These are phyloP conservation scores for Spizellomyces punctatus DNA, from an alignment of 192 early-diverging fungal genomes.

Conservation along the genomic window DNA sequence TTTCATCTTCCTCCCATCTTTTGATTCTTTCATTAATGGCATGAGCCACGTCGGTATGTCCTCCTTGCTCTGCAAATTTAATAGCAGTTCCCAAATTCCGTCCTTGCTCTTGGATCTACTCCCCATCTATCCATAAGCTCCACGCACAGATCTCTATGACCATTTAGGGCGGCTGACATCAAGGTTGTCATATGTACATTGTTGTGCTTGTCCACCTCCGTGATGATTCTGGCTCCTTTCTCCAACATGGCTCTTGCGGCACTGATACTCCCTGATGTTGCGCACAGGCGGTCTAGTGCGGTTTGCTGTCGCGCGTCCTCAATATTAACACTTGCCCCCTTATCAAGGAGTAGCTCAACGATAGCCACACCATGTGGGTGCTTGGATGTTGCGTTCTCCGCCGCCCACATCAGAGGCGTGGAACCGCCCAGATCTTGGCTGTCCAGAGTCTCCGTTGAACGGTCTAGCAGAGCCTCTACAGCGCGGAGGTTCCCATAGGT, in stretches of 20 bases:
- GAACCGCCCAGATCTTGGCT: constrained; percentile 46
- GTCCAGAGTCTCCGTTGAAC: constrained; percentile 21
- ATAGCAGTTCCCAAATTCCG: constrained; percentile 44
- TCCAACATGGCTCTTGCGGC: constrained; percentile 39
- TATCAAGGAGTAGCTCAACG: constrained; percentile 32
- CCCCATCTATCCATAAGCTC: constrained; percentile 50
- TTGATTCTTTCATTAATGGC: constrained; percentile 22
- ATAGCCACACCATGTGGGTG: constrained; percentile 42
- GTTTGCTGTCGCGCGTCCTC: constrained; percentile 45
- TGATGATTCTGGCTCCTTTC: constrained; percentile 37
- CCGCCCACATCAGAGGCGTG: constrained; percentile 56
- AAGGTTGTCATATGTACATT: constrained; percentile 40
- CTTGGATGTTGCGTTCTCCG: constrained; percentile 42
- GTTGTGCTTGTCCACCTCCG: constrained; percentile 27
- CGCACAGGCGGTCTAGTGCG: constrained; percentile 50
- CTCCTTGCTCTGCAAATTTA: constrained; percentile 32
- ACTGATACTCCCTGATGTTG: constrained; percentile 34
- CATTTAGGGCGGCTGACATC: constrained; percentile 57
- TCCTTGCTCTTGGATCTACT: constrained; percentile 37
- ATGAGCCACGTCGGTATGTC: constrained; percentile 28
- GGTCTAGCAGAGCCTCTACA: constrained; percentile 35
- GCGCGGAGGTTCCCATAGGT: constrained; percentile 40
- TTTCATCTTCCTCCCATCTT: too few relatives aligned
- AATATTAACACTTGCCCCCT: constrained; percentile 36
- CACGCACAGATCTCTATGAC: constrained; percentile 41